phyloP scores from a whole-genome alignment of 306 rosid species.

The Prunus mongolica region DNA sequence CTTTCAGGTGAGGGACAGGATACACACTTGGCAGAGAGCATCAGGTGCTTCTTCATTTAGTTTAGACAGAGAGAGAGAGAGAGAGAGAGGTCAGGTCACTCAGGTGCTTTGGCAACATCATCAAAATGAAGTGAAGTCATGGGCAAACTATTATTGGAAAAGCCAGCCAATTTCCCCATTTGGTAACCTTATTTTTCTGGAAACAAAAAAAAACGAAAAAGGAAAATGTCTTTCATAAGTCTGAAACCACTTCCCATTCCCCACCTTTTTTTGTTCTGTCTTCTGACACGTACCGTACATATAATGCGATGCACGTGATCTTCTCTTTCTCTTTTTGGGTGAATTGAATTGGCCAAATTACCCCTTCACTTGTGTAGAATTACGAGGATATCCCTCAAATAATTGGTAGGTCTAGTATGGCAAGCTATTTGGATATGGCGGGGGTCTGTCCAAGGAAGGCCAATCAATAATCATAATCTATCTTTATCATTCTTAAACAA shows the following conservation, averaged over 20 bases:
- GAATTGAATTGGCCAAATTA: not conserved
- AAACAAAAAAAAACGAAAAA: slow-evolving; percentile 12
- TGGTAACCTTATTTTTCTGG: slow-evolving; percentile 50
- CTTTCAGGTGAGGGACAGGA: slow-evolving; percentile 10
- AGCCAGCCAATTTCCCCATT: slow-evolving; percentile 35
- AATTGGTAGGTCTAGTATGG: too few relatives aligned
- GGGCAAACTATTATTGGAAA: not conserved
- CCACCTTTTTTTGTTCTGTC: not conserved
- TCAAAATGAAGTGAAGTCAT: not conserved
- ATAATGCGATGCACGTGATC: slow-evolving; percentile 25
- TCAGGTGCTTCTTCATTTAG: not conserved
- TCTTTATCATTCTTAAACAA: too few relatives aligned
- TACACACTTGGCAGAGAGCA: not conserved
- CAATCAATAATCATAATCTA: too few relatives aligned
- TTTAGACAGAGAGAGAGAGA: not conserved
- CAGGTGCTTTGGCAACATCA: slow-evolving; percentile 8
- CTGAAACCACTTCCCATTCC: not conserved
- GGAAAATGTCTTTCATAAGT: not conserved
- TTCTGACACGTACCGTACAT: slow-evolving; percentile 30
- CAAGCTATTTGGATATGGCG: too few relatives aligned
- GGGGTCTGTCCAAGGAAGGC: too few relatives aligned
- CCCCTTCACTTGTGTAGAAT: too few relatives aligned
- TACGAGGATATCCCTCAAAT: too few relatives aligned
- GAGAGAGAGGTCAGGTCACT: not conserved
- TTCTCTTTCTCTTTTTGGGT: not conserved